phyloP scores from a whole-genome alignment of 73 alveolate species.

The Paramecium octaurelia region DNA sequence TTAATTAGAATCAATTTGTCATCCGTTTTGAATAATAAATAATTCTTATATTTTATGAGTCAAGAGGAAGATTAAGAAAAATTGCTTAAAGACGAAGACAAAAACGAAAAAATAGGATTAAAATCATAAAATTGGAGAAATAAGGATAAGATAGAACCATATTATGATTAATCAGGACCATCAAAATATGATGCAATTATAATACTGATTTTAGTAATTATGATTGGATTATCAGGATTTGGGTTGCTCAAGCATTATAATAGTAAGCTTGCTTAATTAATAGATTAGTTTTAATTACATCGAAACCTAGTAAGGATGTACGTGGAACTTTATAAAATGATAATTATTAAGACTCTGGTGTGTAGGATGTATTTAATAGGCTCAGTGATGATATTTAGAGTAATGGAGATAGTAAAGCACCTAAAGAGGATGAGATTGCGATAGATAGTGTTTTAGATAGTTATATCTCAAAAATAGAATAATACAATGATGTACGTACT shows the following conservation, averaged over 20 bases:
- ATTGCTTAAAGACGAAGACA: neutral
- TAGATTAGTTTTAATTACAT: neutral
- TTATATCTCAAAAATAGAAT: conserved; percentile 19
- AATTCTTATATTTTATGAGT: neutral
- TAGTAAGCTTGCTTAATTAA: neutral
- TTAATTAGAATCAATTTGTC: neutral
- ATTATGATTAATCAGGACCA: neutral
- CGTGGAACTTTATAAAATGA: neutral
- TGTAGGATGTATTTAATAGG: neutral
- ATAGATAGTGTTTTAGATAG: neutral
- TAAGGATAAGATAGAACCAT: neutral
- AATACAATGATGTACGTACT: neutral
- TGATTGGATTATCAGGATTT: conserved; percentile 2
- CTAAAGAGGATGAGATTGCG: neutral
- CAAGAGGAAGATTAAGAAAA: neutral
- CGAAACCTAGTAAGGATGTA: neutral
- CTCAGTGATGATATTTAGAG: neutral
- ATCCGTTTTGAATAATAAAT: neutral
- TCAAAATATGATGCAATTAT: conserved; percentile 1
- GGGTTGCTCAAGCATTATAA: neutral
- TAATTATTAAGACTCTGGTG: neutral
- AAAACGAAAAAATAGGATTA: neutral
- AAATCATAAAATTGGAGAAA: neutral
- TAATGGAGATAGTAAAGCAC: neutral
- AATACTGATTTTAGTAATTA: neutral